These are phyloP conservation scores for Diaporthe vexans DNA, from an alignment of 2,329 filamentous ascomycete genomes.

Conservation along the genomic window DNA sequence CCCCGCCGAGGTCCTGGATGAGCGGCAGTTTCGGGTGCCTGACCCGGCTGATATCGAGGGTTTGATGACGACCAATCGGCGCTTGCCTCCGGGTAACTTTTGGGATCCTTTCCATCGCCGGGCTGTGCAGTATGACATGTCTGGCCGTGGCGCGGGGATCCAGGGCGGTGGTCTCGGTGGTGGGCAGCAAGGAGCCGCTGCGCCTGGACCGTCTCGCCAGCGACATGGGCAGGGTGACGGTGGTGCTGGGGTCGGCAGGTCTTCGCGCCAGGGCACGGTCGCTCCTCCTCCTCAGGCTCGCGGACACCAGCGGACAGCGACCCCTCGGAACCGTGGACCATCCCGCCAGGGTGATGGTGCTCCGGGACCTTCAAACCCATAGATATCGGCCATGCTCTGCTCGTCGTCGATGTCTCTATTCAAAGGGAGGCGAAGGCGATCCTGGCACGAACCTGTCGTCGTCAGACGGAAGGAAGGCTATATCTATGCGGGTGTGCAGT, in stretches of 20 bases:
- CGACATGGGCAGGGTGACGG: not conserved
- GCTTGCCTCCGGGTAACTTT: not conserved
- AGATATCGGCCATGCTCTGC: not conserved
- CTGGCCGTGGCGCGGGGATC: not conserved
- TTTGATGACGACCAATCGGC: conserved; percentile 46
- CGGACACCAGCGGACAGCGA: not conserved
- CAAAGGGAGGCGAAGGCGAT: not conserved
- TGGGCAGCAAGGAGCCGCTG: not conserved
- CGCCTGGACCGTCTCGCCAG: not conserved
- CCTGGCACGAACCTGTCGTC: not conserved
- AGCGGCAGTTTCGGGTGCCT: not conserved
- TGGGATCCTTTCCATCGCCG: conserved; percentile 30
- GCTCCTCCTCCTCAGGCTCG: not conserved
- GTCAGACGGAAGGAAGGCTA: not conserved
- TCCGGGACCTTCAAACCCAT: not conserved
- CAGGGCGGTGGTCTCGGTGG: not conserved
- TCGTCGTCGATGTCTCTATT: not conserved
- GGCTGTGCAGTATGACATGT: not conserved
- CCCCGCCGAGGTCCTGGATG: not conserved
- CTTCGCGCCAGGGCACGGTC: not conserved
- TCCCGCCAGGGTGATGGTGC: not conserved
- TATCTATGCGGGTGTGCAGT: not conserved
- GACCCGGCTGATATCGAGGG: not conserved
- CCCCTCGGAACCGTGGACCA: too few relatives aligned
- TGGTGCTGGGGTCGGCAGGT: not conserved